Evolutionary conservation across 768 basidiomycete genomes (phyloP).

Genomic region (Amanita subjunquillea): DNA sequence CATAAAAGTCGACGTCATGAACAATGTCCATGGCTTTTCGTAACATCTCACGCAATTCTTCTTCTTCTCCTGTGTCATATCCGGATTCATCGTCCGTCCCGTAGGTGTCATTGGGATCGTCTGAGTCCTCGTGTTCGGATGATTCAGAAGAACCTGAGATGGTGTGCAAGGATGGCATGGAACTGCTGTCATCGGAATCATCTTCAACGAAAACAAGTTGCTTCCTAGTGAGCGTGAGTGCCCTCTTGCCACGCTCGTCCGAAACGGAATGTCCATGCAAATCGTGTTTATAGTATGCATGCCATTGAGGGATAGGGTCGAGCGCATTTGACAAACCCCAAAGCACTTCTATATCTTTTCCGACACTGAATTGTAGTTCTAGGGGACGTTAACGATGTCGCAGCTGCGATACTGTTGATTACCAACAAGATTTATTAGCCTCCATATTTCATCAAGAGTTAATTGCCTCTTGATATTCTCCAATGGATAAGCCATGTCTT

Average conservation of each 20-base stretch:
- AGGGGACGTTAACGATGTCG: not conserved
- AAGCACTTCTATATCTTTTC: conserved; percentile 46
- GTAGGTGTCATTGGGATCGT: conserved; percentile 21
- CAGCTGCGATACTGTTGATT: not conserved
- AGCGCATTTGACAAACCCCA: conserved; percentile 52
- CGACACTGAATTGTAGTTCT: conserved; percentile 52
- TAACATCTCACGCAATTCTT: conserved; percentile 42
- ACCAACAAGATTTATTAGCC: conserved; percentile 46
- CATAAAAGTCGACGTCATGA: conserved; percentile 48
- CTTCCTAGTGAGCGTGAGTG: conserved; percentile 16
- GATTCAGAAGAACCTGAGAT: conserved; percentile 55
- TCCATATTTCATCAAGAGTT: conserved; percentile 57
- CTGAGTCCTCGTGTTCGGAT: conserved; percentile 33
- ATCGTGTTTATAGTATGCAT: conserved; percentile 26
- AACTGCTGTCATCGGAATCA: conserved; percentile 30
- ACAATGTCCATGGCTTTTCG: conserved; percentile 69
- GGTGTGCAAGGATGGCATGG: conserved; percentile 61
- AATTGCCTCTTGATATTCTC: conserved; percentile 38
- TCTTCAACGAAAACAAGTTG: conserved; percentile 43
- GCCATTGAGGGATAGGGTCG: conserved; percentile 50
- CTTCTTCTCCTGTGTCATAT: conserved; percentile 12
- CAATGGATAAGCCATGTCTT: conserved; percentile 50
- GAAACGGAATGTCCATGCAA: conserved; percentile 17
- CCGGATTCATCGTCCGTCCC: conserved; percentile 23
- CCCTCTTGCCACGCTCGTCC: conserved; percentile 14